These are phyloP conservation scores for Myriangium duriaei DNA, from an alignment of 2,329 filamentous ascomycete genomes.

Conservation along the genomic window DNA sequence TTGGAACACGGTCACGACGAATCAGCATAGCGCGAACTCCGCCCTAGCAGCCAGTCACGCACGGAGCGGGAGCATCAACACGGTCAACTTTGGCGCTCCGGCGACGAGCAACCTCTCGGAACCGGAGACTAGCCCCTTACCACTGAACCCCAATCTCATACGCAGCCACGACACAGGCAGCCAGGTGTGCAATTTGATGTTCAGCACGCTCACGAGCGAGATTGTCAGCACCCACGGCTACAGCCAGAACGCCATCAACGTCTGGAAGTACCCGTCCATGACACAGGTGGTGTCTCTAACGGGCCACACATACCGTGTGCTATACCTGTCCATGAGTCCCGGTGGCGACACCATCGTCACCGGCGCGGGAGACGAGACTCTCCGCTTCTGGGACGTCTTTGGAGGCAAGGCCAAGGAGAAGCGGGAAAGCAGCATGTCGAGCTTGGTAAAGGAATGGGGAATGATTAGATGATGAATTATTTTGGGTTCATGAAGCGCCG, in stretches of 20 bases:
- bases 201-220: constrained; percentile 96
- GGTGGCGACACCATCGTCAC: constrained; percentile 91
- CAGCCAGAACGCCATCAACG: constrained; percentile 95
- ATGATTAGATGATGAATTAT: constrained; percentile 54
- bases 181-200: constrained; percentile 96
- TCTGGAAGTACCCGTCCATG: constrained; percentile 99
- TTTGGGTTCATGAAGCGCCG: too few relatives aligned
- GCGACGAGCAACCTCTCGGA: constrained; percentile 19
- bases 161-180: constrained; percentile 93
- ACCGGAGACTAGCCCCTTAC: constrained; percentile 23
- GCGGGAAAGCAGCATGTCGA: constrained; percentile 50
- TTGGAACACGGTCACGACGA: constrained; percentile 62
- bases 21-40: constrained; percentile 28
- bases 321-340: constrained; percentile 95
- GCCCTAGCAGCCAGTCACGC: constrained; percentile 17
- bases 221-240: constrained; percentile 96
- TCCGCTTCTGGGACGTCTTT: constrained; percentile 96
- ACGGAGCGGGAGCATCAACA: constrained; percentile 13
- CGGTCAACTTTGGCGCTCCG: constrained; percentile 16
- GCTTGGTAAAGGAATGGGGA: constrained; percentile 63
- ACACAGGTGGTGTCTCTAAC: constrained; percentile 90
- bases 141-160: constrained; percentile 35
- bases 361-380: constrained; percentile 87
- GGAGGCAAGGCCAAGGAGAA: constrained; percentile 59
- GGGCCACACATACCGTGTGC: constrained; percentile 88